A percentile compares a stretch with the other conserved stretches of the same genome.
phyloP scores from a whole-genome alignment of 2,329 filamentous ascomycete genomes.

The Verticillium isaacii region DNA sequence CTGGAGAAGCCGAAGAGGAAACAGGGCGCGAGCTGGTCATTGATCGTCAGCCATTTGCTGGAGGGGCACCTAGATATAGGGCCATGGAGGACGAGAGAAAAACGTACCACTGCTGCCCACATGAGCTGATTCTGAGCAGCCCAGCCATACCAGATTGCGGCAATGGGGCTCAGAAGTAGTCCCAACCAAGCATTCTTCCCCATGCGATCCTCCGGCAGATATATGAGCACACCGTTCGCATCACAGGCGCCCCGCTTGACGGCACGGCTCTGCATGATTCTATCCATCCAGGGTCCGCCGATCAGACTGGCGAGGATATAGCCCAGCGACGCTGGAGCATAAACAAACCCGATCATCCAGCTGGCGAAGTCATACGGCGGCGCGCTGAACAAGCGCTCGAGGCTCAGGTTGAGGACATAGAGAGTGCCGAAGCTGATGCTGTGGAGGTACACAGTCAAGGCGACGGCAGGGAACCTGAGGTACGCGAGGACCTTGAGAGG shows the following conservation, averaged over 20 bases:
- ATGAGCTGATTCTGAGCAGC: neutral
- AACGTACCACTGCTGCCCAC: neutral
- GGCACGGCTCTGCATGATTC: neutral
- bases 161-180: neutral
- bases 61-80: no score
- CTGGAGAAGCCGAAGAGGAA: neutral
- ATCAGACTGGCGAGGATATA: neutral
- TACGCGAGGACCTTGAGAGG: neutral
- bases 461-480: neutral
- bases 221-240: neutral
- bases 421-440: neutral
- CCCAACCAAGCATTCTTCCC: neutral
- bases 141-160: neutral
- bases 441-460: neutral
- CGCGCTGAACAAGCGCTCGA: neutral
- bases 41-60: no score
- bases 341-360: neutral
- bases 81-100: no score
- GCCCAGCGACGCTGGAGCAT: neutral
- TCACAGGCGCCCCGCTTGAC: neutral
- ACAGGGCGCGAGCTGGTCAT: neutral
- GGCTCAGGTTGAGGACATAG: neutral
- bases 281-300: neutral
- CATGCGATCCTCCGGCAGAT: neutral
- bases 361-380: neutral